Evolutionary conservation across 2,329 filamentous ascomycete species (phyloP).

Genomic region (Byssochlamys sp.): DNA sequence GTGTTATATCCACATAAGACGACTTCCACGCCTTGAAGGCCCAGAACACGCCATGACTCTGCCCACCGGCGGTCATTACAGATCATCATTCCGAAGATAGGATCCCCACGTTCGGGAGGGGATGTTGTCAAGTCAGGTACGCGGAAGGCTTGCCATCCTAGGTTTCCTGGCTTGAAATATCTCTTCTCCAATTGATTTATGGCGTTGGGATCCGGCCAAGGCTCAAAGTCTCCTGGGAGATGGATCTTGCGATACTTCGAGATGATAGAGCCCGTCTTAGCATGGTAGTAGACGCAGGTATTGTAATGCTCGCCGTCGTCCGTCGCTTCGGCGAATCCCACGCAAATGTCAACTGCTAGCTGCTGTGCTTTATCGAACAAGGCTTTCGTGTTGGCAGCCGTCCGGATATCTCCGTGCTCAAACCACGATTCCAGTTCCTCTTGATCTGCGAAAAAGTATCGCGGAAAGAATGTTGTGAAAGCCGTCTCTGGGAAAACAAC

Average conservation of each 20-base stretch:
- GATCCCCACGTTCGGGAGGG: conserved; percentile 34
- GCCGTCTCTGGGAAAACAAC: conserved; percentile 48
- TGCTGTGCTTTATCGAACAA: conserved; percentile 42
- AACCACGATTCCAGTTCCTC: conserved; percentile 42
- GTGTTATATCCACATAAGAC: conserved; percentile 46
- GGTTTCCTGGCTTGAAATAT: conserved; percentile 45
- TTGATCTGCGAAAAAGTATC: conserved; percentile 39
- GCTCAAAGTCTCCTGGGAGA: conserved; percentile 45
- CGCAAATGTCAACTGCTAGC: conserved; percentile 41
- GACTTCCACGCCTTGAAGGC: conserved; percentile 43
- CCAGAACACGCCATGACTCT: conserved; percentile 45
- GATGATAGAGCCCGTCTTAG: conserved; percentile 32
- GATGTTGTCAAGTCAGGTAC: conserved; percentile 37
- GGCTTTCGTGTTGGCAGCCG: conserved; percentile 37
- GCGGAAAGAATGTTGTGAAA: conserved; percentile 50
- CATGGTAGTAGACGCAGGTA: conserved; percentile 44
- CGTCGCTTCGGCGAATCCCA: conserved; percentile 46
- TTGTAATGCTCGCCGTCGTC: conserved; percentile 41
- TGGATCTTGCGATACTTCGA: conserved; percentile 49
- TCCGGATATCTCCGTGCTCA: conserved; percentile 37
- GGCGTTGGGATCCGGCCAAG: conserved; percentile 39
- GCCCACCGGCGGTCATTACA: conserved; percentile 49
- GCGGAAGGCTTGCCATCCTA: conserved; percentile 47
- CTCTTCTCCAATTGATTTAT: conserved; percentile 49
- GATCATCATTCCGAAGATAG: conserved; percentile 47